These are phyloP conservation scores for Cladosporium halotolerans DNA, from an alignment of 2,329 filamentous ascomycete genomes.

Conservation along the genomic window DNA sequence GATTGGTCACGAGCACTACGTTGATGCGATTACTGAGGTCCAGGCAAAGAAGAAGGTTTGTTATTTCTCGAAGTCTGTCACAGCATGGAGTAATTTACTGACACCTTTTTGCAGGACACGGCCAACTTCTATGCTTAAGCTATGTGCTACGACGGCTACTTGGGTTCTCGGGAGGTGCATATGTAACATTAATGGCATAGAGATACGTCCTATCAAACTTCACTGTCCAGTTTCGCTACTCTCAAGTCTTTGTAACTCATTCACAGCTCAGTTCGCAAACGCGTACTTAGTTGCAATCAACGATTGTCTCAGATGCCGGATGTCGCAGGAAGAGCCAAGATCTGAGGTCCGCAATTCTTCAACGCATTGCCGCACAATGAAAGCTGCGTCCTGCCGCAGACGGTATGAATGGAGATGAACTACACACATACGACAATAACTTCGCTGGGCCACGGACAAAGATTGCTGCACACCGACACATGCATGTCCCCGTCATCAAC, in stretches of 20 bases:
- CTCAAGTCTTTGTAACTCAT: not conserved
- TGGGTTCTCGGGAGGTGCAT: not conserved
- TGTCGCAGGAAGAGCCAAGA: too few relatives aligned
- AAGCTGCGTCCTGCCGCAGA: too few relatives aligned
- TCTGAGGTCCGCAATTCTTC: too few relatives aligned
- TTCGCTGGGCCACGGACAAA: too few relatives aligned
- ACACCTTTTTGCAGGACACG: slow-evolving; percentile 23
- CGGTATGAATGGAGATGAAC: too few relatives aligned
- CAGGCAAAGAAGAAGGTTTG: slow-evolving; percentile 83
- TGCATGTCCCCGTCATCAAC: too few relatives aligned
- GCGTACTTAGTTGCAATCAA: not conserved
- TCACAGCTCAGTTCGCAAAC: not conserved
- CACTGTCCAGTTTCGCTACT: not conserved
- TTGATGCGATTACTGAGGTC: slow-evolving; percentile 95
- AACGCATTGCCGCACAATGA: too few relatives aligned
- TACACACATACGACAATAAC: too few relatives aligned
- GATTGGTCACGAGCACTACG: slow-evolving; percentile 96
- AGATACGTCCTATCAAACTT: not conserved
- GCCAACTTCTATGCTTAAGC: slow-evolving; percentile 33
- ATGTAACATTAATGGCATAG: slow-evolving; percentile 11
- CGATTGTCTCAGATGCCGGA: too few relatives aligned
- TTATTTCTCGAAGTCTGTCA: not conserved
- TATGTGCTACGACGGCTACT: not conserved
- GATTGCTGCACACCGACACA: too few relatives aligned
- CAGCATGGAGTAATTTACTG: slow-evolving; percentile 2